Conservation (phyloP, 2,329 filamentous ascomycete genomes). For the Diplocarpon rosae region DNA sequence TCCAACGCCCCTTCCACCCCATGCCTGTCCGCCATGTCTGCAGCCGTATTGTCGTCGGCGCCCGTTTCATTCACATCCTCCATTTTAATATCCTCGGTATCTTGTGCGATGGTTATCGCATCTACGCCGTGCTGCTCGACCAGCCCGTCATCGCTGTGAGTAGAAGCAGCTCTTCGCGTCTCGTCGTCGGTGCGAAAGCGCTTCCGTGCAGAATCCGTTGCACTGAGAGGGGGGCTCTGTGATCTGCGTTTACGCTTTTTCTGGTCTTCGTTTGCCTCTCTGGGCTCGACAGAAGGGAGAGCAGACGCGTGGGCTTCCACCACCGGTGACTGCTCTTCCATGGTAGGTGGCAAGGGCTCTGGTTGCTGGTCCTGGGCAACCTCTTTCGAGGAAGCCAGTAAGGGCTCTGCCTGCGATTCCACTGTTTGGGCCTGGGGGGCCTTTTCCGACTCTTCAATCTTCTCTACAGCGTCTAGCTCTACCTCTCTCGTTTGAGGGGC, state of each 20-base stretch:
- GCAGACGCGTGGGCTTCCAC: slow-evolving; percentile 10
- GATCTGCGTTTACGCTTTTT: slow-evolving; percentile 60
- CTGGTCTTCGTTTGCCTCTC: slow-evolving; percentile 36
- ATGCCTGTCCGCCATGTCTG: background rate
- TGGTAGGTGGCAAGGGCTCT: too few species aligned
- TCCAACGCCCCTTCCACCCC: slow-evolving; percentile 4
- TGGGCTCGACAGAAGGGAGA: slow-evolving; percentile 23
- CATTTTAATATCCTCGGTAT: slow-evolving; percentile 11
- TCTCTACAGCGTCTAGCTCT: background rate
- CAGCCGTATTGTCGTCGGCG: slow-evolving; percentile 3
- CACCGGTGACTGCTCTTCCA: slow-evolving; percentile 3
- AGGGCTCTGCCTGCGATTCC: background rate
- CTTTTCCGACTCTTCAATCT: background rate
- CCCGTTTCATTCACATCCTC: slow-evolving; percentile 9
- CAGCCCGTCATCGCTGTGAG: slow-evolving; percentile 15
- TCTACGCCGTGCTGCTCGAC: slow-evolving; percentile 21
- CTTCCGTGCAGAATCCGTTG: slow-evolving; percentile 43
- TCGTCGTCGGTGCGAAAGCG: slow-evolving; percentile 35
- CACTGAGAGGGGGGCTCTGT: slow-evolving; percentile 45
- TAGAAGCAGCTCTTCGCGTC: slow-evolving; percentile 3
- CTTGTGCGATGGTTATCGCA: slow-evolving; percentile 1
- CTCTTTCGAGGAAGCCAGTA: too few species aligned
- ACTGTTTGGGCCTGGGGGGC: background rate
- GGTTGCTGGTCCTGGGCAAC: too few species aligned
- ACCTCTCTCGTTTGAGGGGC: slow-evolving; percentile 1